phyloP scores from a whole-genome alignment of 2,329 filamentous ascomycete genomes.

The Diaporthe citriasiana region DNA sequence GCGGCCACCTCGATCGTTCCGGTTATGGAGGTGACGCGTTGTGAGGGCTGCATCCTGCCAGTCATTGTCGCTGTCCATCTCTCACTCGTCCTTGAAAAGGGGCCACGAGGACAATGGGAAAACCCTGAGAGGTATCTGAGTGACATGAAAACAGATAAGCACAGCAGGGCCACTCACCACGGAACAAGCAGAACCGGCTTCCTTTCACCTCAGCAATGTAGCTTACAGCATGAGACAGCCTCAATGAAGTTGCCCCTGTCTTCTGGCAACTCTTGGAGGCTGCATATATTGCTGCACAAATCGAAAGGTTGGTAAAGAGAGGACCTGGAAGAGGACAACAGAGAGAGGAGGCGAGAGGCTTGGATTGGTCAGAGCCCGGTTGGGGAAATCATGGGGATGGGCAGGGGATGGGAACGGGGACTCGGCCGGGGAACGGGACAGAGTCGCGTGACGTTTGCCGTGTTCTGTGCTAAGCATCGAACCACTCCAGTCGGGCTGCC shows the following conservation, averaged over 20 bases:
- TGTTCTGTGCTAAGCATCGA: conserved; percentile 17
- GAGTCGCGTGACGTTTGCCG: conserved; percentile 22
- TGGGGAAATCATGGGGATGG: neutral
- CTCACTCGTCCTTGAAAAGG: neutral
- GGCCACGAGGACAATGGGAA: neutral
- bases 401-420: neutral
- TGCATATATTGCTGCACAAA: neutral
- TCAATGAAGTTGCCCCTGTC: neutral
- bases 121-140: neutral
- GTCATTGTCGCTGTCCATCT: conserved; percentile 39
- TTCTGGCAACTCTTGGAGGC: neutral
- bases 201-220: neutral
- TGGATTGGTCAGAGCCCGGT: neutral
- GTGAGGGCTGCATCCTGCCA: conserved; percentile 47
- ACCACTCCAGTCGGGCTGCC: conserved; percentile 18
- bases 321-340: neutral
- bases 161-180: neutral
- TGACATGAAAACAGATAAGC: too few relatives aligned
- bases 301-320: neutral
- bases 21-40: conserved; percentile 47
- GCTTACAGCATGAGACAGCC: neutral
- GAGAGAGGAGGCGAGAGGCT: neutral
- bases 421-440: neutral
- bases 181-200: neutral
- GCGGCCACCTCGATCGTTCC: conserved; percentile 40